These are phyloP conservation scores for Carallia brachiata DNA, from an alignment of 345 rosid species.

Conservation along the genomic window DNA sequence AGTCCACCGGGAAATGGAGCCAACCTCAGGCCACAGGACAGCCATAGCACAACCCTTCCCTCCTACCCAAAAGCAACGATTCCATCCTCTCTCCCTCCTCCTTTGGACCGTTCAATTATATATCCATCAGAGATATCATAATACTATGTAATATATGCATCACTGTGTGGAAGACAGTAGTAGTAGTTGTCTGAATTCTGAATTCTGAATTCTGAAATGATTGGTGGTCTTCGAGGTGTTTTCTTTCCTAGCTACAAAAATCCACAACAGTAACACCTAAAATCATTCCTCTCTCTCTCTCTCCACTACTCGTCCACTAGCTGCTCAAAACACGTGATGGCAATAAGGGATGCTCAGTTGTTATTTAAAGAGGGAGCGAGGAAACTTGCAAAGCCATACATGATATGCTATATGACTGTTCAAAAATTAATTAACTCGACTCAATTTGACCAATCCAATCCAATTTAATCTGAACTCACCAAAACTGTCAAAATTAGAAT, in stretches of 20 bases:
- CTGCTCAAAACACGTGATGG: constrained; percentile 42
- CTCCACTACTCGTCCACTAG: constrained; percentile 16
- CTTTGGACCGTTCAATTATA: too few relatives aligned
- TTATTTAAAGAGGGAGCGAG: neutral
- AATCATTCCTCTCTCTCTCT: neutral
- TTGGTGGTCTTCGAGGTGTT: constrained; percentile 42
- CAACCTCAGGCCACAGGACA: neutral
- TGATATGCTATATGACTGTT: too few relatives aligned
- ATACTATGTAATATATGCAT: neutral
- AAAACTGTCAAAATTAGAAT: too few relatives aligned
- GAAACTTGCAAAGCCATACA: too few relatives aligned
- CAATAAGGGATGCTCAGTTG: constrained; percentile 27
- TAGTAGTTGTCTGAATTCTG: too few relatives aligned
- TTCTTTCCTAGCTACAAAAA: too few relatives aligned
- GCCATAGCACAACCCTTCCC: neutral
- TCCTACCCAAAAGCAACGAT: neutral
- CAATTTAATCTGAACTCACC: too few relatives aligned
- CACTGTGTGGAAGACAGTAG: too few relatives aligned
- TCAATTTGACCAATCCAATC: too few relatives aligned
- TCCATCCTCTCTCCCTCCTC: neutral
- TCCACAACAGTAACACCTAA: too few relatives aligned
- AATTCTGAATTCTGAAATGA: too few relatives aligned
- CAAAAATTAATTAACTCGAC: too few relatives aligned
- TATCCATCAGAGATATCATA: neutral
- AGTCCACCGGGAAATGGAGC: constrained; percentile 31